A percentile compares a stretch with the other conserved stretches of the same genome.
Evolutionary conservation across 495 filamentous ascomycete species (phyloP).

Genomic region (Penicillium coffeae): DNA sequence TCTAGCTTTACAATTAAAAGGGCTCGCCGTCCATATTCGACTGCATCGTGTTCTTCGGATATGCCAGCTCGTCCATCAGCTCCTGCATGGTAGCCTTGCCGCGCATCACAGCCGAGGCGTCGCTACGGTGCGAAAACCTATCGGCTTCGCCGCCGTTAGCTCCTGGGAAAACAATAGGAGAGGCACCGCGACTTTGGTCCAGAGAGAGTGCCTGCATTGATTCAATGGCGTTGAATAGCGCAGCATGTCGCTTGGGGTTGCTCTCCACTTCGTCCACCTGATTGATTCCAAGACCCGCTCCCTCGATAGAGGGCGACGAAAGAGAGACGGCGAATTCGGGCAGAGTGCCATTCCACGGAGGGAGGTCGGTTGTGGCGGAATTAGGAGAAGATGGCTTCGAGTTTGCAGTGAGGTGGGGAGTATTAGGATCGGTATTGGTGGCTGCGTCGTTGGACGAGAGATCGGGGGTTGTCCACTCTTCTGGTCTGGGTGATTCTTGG

Average conservation of each 20-base stretch:
- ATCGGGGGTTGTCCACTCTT: conserved; percentile 26
- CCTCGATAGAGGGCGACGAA: conserved; percentile 27
- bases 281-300: conserved; percentile 35
- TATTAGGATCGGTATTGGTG: conserved; percentile 34
- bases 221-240: conserved; percentile 36
- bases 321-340: conserved; percentile 32
- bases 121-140: conserved; percentile 18
- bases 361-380: conserved; percentile 28
- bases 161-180: conserved; percentile 24
- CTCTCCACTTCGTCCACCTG: conserved; percentile 37
- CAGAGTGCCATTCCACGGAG: conserved; percentile 23
- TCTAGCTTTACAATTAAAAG: conserved; percentile 10
- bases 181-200: conserved; percentile 21
- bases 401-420: conserved; percentile 35
- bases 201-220: conserved; percentile 30
- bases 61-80: conserved; percentile 50
- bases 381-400: conserved; percentile 36
- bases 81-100: conserved; percentile 43
- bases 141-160: conserved; percentile 8
- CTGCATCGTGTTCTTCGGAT: conserved; percentile 50
- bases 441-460: conserved; percentile 20
- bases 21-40: conserved; percentile 29
- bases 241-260: conserved; percentile 46
- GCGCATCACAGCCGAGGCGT: conserved; percentile 14
- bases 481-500: conserved; percentile 15